Base-by-base conservation (phyloP, 805 yeast species). In the Starmera dryadoides region DNA sequence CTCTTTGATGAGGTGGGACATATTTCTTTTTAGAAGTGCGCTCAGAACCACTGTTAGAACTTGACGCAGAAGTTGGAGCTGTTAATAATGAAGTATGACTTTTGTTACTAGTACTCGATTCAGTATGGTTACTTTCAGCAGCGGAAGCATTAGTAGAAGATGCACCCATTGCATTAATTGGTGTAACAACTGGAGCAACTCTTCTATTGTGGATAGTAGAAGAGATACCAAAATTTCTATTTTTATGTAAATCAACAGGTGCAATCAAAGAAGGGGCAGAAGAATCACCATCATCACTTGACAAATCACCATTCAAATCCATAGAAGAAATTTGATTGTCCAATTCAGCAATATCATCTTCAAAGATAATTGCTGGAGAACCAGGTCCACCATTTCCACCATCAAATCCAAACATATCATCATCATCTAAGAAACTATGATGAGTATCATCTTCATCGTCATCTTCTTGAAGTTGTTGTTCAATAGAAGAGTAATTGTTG, bases 1-100 rank as follows among this genome's bases (percentile, higher is more conserved):
- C 60, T 48, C 80, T 63, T 42, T 72, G 77, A 49, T 74, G 79
- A 12, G 80, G 80, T 21, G 78, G 79, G 17, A 74, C 61, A 45
- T 74, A 74, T 17, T 41, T 49, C 41, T 50, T 55, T 11, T n/a
- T 14, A 8, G 28, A 16, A n/a, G n/a, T 16, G 7, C 26, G 16
- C 30, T 41, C 38, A 4, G 46, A 39, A 15, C 22, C 12, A 12
- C 36, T 15, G n/a, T 30, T 35, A 4, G 36, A 20, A 11, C 35
- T 34, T 17, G 37, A 20, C 8, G 6, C 9, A 9, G 23, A 21
- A 21, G 23, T 21, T 21, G 23, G 23, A 21, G 9, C 9, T 6
- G 23, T 21, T 21, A 9, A n/a, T n/a, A n/a, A n/a, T n/a, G n/a
- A n/a, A n/a, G n/a, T n/a, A n/a, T n/a, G n/a, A 25, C 32, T 28